Evolutionary conservation across 257 asterid species (phyloP).

Genomic region (Nicotiana paniculata): DNA sequence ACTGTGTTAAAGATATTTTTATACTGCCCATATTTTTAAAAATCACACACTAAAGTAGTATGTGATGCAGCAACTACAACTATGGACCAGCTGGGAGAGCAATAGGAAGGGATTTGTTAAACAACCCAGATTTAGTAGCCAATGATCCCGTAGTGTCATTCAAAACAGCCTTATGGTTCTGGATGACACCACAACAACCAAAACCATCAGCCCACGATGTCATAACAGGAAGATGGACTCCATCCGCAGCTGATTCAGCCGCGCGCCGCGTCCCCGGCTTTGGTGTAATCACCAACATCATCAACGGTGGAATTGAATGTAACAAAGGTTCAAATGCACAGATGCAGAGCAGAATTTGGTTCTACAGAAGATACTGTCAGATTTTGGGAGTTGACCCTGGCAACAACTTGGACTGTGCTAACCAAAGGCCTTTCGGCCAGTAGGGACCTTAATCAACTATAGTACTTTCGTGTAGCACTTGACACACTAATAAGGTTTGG

Average conservation of each 20-base stretch:
- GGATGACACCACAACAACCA: conserved; percentile 30
- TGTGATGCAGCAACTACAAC: conserved; percentile 19
- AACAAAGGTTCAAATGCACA: conserved; percentile 15
- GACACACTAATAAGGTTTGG: background rate
- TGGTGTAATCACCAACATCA: conserved; percentile 31
- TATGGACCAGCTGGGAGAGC: conserved; percentile 28
- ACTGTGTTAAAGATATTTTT: background rate
- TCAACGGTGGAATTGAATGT: conserved; percentile 36
- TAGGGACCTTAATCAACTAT: background rate
- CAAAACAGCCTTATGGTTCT: conserved; percentile 34
- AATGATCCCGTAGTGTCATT: conserved; percentile 23
- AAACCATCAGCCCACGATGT: conserved; percentile 30
- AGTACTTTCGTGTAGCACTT: background rate
- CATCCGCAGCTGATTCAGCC: conserved; percentile 15
- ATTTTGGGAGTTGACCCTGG: conserved; percentile 22
- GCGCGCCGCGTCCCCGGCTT: conserved; percentile 20
- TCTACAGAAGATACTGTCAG: conserved; percentile 21
- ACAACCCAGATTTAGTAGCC: conserved; percentile 27
- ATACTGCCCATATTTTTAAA: background rate
- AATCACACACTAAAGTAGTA: background rate
- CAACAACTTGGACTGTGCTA: conserved; percentile 22
- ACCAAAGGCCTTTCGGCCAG: conserved; percentile 23
- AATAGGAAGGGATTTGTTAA: conserved; percentile 19
- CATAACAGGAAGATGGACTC: conserved; percentile 26
- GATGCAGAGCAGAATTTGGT: conserved; percentile 21